Evolutionary conservation across 768 basidiomycete genomes (phyloP).

Genomic region (Russula ochroleuca): DNA sequence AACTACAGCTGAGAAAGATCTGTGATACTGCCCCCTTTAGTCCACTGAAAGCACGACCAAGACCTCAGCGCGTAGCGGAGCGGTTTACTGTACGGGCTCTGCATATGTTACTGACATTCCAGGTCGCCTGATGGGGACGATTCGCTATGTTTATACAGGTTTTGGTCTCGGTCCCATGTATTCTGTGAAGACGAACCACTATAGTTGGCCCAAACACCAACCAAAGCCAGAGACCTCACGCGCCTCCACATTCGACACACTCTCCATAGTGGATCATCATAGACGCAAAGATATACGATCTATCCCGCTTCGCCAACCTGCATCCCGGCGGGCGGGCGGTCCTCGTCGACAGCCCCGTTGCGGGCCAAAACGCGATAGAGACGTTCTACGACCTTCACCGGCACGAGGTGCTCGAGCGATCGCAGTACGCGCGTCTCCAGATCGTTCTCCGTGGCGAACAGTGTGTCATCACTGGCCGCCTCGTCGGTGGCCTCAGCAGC

Average conservation of each 20-base stretch:
- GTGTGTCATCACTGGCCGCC: constrained; percentile 46
- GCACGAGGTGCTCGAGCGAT: constrained; percentile 67
- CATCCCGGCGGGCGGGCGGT: constrained; percentile 86
- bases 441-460: constrained; percentile 60
- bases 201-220: background rate
- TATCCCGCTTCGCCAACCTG: constrained; percentile 73
- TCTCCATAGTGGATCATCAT: constrained; percentile 75
- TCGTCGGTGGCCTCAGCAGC: constrained; percentile 55
- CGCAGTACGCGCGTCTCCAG: constrained; percentile 65
- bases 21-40: too few species aligned
- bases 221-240: background rate
- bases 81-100: background rate
- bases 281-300: constrained; percentile 76
- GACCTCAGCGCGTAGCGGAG: background rate
- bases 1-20: background rate
- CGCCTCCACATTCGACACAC: too few species aligned
- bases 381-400: constrained; percentile 84
- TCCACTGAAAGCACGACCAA: background rate
- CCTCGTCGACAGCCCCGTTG: constrained; percentile 37
- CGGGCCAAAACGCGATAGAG: constrained; percentile 81
- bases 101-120: background rate
- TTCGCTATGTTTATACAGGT: background rate
- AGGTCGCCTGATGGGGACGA: background rate
- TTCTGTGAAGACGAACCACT: background rate
- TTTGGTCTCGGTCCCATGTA: background rate